These are phyloP conservation scores for Hypoxylon rubiginosum DNA, from an alignment of 2,329 filamentous ascomycete species.

Conservation along the genomic window DNA sequence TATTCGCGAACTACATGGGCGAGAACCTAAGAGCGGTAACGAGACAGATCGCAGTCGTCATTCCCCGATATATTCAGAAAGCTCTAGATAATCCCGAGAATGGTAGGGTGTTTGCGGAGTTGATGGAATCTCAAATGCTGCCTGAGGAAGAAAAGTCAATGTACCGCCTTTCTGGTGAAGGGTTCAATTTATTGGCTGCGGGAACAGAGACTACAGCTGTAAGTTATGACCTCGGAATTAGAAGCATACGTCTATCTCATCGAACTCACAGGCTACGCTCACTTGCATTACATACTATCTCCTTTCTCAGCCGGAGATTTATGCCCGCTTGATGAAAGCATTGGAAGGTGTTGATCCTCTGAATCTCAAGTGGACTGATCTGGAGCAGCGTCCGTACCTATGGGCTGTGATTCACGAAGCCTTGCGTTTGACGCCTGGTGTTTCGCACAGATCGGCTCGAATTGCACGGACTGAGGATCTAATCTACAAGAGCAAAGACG, in stretches of 20 bases:
- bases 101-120: constrained; percentile 55
- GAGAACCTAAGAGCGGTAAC: constrained; percentile 34
- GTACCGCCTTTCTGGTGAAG: constrained; percentile 55
- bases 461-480: constrained; percentile 39
- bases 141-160: constrained; percentile 54
- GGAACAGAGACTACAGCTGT: constrained; percentile 57
- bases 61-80: constrained; percentile 49
- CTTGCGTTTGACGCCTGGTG: constrained; percentile 38
- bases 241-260: constrained; percentile 1
- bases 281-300: constrained; percentile 54
- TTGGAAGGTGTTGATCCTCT: constrained; percentile 43
- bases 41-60: constrained; percentile 32
- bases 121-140: constrained; percentile 52
- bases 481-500: constrained; percentile 27
- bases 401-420: constrained; percentile 41
- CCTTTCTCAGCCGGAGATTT: constrained; percentile 49
- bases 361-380: constrained; percentile 35
- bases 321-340: constrained; percentile 51
- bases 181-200: constrained; percentile 55
- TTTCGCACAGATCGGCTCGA: constrained; percentile 35
- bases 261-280: constrained; percentile 48
- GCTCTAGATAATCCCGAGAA: constrained; percentile 52
- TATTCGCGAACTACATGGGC: constrained; percentile 41
- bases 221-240: constrained; percentile 38
- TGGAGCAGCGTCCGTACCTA: constrained; percentile 43